Base-by-base conservation (phyloP, 2,329 filamentous ascomycete species). In the Aureobasidium zeae region DNA sequence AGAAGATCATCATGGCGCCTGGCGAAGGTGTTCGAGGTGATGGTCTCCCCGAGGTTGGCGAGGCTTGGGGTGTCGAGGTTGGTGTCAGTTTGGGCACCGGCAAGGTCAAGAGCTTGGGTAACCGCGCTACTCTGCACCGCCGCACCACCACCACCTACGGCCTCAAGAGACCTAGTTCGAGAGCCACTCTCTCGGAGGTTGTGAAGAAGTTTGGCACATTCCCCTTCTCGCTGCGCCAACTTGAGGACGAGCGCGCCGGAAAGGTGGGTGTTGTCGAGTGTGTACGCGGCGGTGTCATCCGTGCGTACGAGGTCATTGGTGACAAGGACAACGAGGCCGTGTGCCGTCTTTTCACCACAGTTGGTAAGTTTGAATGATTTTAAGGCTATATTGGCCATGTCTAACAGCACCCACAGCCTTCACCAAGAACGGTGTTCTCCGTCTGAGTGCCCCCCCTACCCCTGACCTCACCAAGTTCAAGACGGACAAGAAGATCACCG, bases 21-120 rank as follows among this genome's bases (percentile, higher is more conserved):
- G 77, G 80, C 39, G 87, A 95, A 58, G 86, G 86, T 52, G 79
- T 83, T 61, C 93, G 87, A 71, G 89, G 89, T 46, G 91, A 98
- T 49, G 91, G 91, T 59, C 66, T 79, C 46, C 84, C 91, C 46
- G 89, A 93, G 59, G 70, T 94, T 46, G 83, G 86, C 53, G 91
- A 98, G 63, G 88, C 94, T 49, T 98, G 91, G 91, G 91, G 91
- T 66, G 86, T 98, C 44, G 91, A 98, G 74, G 79, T 95, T 62
- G 89, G 89, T 55, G 78, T 98, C 61, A 91, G 84, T 66, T 71
- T 91, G 57, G 88, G 88, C 52, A 81, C 79, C 50, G 91, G 91
- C 63, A 98, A 98, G 74, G 83, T 94, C 66, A 98, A 96, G 81
- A 81, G 73, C 55, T 73, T 94, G 49, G 79, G 86, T 59, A 83